Evolutionary conservation across 1,284 basidiomycete genomes (phyloP), one percentile per base, ranked within the genome.

Genomic region (Ceratobasidium theobromae): DNA sequence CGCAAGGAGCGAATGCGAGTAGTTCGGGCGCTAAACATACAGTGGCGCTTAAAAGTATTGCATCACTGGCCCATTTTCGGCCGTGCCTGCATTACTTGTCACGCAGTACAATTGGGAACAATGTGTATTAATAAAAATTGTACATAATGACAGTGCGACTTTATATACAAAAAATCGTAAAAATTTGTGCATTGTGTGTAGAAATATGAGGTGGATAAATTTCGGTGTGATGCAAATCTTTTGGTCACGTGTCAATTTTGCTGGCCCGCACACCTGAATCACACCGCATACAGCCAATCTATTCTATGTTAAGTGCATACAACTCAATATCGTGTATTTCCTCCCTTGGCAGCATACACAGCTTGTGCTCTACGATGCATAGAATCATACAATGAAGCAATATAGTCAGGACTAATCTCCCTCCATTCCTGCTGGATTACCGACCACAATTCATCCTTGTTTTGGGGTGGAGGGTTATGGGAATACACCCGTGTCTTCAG

Each of bases 321-420:
- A n/a, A 45, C n/a, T 23, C 30, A 45, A 18, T 57, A 57, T 11
- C 54, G 54, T n/a, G 54, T 57, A 40, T 30, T 57, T 45, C 40
- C 40, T 1, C 54, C 40, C 25, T 45, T 57, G 1, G 14, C n/a
- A 28, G 40, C 40, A 45, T 57, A 57, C 11, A 45, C 40, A 57
- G 54, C 54, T 27, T 11, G 40, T n/a, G 16, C 40, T 28, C 54
- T 27, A 45, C 40, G 54, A 38, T 23, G 54, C 40, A 57, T n/a
- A 18, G 54, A 57, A 32, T 57, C 54, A 45, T 45, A 57, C 25
- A 57, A 32, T n/a, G 12, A 4, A 3, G 23, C 54, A 57, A 57
- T 57, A 25, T 23, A 57, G 16, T 45, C 40, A 14, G 41, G 12
- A 38, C 21, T n/a, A 21, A 54, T 54, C n/a, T n/a, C 3, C 14